Conservation (phyloP, 441 rosid species). For the Mallotus repandus region DNA sequence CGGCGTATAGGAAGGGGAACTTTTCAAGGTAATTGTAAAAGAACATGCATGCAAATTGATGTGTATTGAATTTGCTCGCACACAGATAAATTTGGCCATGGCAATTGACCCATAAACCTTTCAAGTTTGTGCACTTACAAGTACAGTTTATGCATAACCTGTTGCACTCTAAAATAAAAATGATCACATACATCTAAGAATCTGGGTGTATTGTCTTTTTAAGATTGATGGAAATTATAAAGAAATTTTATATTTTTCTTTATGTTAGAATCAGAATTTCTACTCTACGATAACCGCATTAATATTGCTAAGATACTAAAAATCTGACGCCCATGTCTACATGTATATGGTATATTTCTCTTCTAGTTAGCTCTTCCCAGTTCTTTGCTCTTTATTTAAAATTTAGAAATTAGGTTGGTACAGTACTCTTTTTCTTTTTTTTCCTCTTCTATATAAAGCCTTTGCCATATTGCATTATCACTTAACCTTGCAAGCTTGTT, state of each 20-base stretch:
- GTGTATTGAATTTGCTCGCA: background rate
- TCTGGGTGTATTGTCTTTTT: background rate
- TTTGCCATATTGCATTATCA: slow-evolving; percentile 33
- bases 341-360: background rate
- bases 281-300: slow-evolving; percentile 14
- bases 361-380: background rate
- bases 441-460: slow-evolving; percentile 44
- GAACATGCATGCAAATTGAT: background rate
- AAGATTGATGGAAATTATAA: background rate
- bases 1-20: background rate
- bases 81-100: background rate
- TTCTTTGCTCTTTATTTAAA: slow-evolving; percentile 11
- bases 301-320: slow-evolving; percentile 16
- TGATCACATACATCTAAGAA: background rate
- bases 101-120: background rate
- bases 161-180: background rate
- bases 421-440: slow-evolving; percentile 6
- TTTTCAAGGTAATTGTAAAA: background rate
- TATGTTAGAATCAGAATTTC: slow-evolving; percentile 33
- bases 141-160: background rate
- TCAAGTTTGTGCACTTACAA: background rate
- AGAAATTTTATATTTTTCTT: background rate
- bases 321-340: background rate
- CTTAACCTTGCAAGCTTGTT: slow-evolving; percentile 6
- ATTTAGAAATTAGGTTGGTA: slow-evolving; percentile 1